Evolutionary conservation across 148 eudicot genomes (phyloP).

Genomic region (Vaccinium myrtillus): DNA sequence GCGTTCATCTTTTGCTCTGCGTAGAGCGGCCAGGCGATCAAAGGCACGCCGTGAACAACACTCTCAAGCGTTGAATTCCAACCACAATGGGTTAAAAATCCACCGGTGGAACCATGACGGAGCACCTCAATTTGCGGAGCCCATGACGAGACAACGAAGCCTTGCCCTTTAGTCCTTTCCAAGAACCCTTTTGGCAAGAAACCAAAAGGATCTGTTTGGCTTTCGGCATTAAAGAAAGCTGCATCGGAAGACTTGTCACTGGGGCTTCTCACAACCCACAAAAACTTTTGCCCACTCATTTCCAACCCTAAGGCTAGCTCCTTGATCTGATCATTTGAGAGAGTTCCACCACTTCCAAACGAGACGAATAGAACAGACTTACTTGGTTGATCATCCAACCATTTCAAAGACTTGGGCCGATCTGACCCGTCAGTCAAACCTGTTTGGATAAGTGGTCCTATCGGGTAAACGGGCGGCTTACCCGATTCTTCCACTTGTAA

Average conservation of each 20-base stretch:
- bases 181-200: slow-evolving; percentile 38
- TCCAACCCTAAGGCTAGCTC: slow-evolving; percentile 58
- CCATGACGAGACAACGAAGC: slow-evolving; percentile 30
- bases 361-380: slow-evolving; percentile 48
- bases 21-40: slow-evolving; percentile 42
- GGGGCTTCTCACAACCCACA: slow-evolving; percentile 56
- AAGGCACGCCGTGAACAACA: slow-evolving; percentile 29
- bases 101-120: slow-evolving; percentile 26
- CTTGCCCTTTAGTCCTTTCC: slow-evolving; percentile 28
- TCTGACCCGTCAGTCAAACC: not conserved
- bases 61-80: slow-evolving; percentile 38
- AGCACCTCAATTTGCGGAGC: slow-evolving; percentile 39
- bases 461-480: slow-evolving; percentile 28
- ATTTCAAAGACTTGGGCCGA: slow-evolving; percentile 22
- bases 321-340: slow-evolving; percentile 34
- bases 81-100: slow-evolving; percentile 38
- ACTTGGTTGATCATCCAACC: slow-evolving; percentile 50
- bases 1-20: slow-evolving; percentile 43
- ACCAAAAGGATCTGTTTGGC: slow-evolving; percentile 23
- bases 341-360: slow-evolving; percentile 62
- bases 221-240: slow-evolving; percentile 13
- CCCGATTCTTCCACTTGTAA: slow-evolving; percentile 20
- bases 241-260: slow-evolving; percentile 20
- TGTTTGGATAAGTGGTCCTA: slow-evolving; percentile 41
- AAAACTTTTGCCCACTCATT: slow-evolving; percentile 42